Evolutionary conservation across 2,329 filamentous ascomycete genomes (phyloP), one percentile per base, ranked within the genome.

Genomic region (Talaromyces pinophilus): DNA sequence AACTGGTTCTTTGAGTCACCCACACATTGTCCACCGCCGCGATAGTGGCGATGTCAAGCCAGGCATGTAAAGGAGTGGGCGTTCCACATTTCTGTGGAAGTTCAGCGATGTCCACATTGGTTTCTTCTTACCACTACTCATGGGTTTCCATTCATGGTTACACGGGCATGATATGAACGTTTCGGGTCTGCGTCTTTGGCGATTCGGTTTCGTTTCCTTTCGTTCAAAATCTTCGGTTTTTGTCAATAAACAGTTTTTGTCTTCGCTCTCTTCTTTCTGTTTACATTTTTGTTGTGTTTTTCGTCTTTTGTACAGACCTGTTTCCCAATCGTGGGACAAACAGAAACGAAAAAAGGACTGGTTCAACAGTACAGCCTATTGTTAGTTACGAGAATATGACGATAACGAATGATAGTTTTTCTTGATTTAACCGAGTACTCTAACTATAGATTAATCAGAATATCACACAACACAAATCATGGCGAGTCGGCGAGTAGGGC

Each of bases 1-100:
- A 42, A 74, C 72, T 15, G 75, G 74, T 28, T 78, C 72, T 1
- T 61, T 77, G 33, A 73, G 72, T 17, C 76, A 76, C 63, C 72
- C 72, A 6, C 71, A 74, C 57, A 30, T 67, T 25, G 48, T 65
- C n/a, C 65, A 60, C 35, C 65, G 28, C 19, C 59, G 33, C 17
- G 59, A 62, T 46, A 59, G 48, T 33, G 46, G 19, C 50, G 50
- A 54, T 22, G 22, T 46, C 25, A 61, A 28, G 3, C 54, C 52
- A 11, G 44, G n/a, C 17, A 54, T 63, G 33, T 67, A 57, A 65
- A 60, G 13, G 19, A 11, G 2, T 57, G n/a, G 13, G 3, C 17
- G 10, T 55, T 38, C 17, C n/a, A 55, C n/a, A 42, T 11, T 35
- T 19, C 2, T 33, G 2, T n/a, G 5, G 11, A 17, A 33, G 2